Conservation (phyloP, 1,284 basidiomycete species). For the Ceratobasidium sp. region DNA sequence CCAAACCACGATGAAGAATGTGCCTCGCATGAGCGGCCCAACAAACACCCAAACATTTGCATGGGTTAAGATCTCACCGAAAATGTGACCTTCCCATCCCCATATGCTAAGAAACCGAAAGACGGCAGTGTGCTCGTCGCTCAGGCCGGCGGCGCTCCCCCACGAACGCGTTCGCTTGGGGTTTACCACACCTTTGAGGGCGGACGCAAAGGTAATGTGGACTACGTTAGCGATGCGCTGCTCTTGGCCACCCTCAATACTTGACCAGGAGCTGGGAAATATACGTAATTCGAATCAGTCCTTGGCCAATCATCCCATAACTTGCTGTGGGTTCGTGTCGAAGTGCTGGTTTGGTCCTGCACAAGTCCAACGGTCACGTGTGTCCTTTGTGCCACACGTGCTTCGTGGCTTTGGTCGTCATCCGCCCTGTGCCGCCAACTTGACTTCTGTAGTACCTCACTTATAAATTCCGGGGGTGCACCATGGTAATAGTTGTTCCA, state of each 20-base stretch:
- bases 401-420: too few species aligned
- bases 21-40: constrained; percentile 26
- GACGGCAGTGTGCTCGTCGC: constrained; percentile 51
- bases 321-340: not conserved
- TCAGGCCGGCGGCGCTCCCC: constrained; percentile 49
- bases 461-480: too few species aligned
- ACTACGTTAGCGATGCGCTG: constrained; percentile 52
- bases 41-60: constrained; percentile 38
- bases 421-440: too few species aligned
- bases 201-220: constrained; percentile 50
- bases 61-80: not conserved
- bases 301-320: not conserved
- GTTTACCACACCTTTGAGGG: constrained; percentile 54
- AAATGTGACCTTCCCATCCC: constrained; percentile 28
- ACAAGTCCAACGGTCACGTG: too few species aligned
- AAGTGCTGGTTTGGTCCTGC: too few species aligned
- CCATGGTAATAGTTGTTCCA: too few species aligned
- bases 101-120: constrained; percentile 43
- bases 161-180: constrained; percentile 53
- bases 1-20: constrained; percentile 64
- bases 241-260: constrained; percentile 47
- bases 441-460: too few species aligned
- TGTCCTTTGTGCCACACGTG: too few species aligned
- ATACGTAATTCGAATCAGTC: constrained; percentile 37
- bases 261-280: constrained; percentile 44